Evolutionary conservation across 2,329 filamentous ascomycete genomes (phyloP), one percentile per base, ranked within the genome.

Genomic region (Clonostachys rosea): DNA sequence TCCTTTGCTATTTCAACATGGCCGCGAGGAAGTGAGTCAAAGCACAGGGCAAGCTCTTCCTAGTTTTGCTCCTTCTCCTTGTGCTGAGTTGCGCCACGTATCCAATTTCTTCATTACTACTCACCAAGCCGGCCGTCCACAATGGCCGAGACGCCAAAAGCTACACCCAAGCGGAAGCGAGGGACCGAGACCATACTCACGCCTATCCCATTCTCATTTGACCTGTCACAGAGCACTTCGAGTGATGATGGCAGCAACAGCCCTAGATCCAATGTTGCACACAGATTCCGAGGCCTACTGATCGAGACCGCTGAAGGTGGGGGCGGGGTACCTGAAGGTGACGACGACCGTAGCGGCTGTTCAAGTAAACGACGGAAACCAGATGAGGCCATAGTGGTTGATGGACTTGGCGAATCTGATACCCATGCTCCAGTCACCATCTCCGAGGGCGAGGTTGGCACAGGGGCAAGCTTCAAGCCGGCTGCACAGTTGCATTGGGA

Each of bases 201-300:
- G 11, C 64, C 67, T n/a, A 52, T 64, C 47, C 58, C 65, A 43
- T 79, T 79, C 59, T 71, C 73, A 2, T 79, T 79, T 54, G 68
- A 75, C 47, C 52, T 60, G 41, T 46, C 63, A 52, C 52, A 51
- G 5, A 49, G 58, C 34, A 44, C 60, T 49, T 48, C 62, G 35
- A 47, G 57, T 30, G 70, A 75, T 33, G 75, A 77, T 44, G 76
- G 75, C 49, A 71, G 64, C 56, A 69, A 62, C 52, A 81, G 78
- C 52, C 77, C 78, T n/a, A 69, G 72, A 46, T 73, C 73, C 40
- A 71, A 63, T 46, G 75, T 81, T 39, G 74, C 72, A 37, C 72
- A 75, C 57, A 68, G 68, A 55, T 79, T 82, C 61, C 68, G 69
- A 44, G 72, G 76, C 47, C 68, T 81, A 44, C 71, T 66, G 13